Conservation (phyloP, 352 stramenopile genomes). For the Peronosclerospora sorghi region DNA sequence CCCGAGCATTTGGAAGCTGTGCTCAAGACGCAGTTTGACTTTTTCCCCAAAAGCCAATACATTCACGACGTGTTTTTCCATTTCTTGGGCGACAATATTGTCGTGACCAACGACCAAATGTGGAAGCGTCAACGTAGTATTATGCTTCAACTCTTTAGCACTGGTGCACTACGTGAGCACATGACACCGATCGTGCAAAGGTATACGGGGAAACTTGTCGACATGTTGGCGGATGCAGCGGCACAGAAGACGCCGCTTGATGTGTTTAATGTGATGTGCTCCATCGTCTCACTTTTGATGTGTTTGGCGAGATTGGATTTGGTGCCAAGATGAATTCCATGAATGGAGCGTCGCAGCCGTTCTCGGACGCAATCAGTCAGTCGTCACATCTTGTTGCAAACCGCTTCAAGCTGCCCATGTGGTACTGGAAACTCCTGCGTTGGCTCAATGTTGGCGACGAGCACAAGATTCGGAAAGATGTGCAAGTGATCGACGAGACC, state of each 20-base stretch:
- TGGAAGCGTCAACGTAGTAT: constrained; percentile 34
- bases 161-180: constrained; percentile 24
- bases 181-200: constrained; percentile 30
- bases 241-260: constrained; percentile 6
- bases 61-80: constrained; percentile 28
- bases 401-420: constrained; percentile 27
- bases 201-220: constrained; percentile 19
- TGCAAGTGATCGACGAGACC: constrained; percentile 29
- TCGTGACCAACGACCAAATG: constrained; percentile 26
- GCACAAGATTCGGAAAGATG: constrained; percentile 17
- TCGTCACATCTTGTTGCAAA: constrained; percentile 14
- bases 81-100: constrained; percentile 34
- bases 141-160: constrained; percentile 28
- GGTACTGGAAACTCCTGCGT: constrained; percentile 31
- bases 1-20: constrained; percentile 42
- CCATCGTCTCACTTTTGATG: constrained; percentile 33
- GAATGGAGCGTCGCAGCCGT: constrained; percentile 22
- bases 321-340: constrained; percentile 22
- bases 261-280: constrained; percentile 29
- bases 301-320: constrained; percentile 37
- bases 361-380: constrained; percentile 24
- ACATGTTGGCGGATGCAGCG: constrained; percentile 8
- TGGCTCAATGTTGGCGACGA: constrained; percentile 34
- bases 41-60: constrained; percentile 36
- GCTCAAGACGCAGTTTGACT: constrained; percentile 39